Conservation (phyloP, 2,329 filamentous ascomycete genomes). For the Cadophora gregata region DNA sequence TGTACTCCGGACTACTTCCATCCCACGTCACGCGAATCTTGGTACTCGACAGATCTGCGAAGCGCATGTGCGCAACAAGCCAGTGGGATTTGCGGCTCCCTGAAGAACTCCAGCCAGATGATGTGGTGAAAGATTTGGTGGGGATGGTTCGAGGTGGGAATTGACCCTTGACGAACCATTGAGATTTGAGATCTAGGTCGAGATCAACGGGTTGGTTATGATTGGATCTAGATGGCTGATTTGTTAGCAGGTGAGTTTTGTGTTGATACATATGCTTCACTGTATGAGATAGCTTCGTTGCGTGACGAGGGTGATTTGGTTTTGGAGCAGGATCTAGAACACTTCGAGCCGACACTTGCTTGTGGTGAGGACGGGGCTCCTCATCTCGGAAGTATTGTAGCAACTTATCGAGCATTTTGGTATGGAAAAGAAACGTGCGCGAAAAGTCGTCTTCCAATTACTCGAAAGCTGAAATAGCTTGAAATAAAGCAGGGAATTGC, state of each 20-base stretch:
- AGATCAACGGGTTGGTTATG: conserved; percentile 33
- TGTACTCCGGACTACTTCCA: conserved; percentile 41
- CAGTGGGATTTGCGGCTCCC: conserved; percentile 41
- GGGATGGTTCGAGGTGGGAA: conserved; percentile 39
- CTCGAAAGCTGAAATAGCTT: neutral
- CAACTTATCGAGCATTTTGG: conserved; percentile 1
- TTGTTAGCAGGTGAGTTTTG: conserved; percentile 27
- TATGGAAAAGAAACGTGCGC: neutral
- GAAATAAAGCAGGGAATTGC: neutral
- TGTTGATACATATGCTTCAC: neutral
- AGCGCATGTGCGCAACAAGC: conserved; percentile 43
- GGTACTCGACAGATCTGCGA: conserved; percentile 43
- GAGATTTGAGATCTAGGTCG: conserved; percentile 42
- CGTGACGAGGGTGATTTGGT: neutral
- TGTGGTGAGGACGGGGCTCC: neutral
- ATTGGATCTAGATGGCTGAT: conserved; percentile 29
- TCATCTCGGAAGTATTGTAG: conserved; percentile 3
- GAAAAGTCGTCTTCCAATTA: neutral
- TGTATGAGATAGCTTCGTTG: neutral
- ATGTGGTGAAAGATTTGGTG: conserved; percentile 28
- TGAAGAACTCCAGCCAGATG: conserved; percentile 36
- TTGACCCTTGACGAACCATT: conserved; percentile 42
- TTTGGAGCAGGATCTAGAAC: neutral
- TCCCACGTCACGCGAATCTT: conserved; percentile 48
- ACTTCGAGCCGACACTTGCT: neutral